phyloP scores from a whole-genome alignment of 495 filamentous ascomycete genomes.

The Hypoxylon perforatum region DNA sequence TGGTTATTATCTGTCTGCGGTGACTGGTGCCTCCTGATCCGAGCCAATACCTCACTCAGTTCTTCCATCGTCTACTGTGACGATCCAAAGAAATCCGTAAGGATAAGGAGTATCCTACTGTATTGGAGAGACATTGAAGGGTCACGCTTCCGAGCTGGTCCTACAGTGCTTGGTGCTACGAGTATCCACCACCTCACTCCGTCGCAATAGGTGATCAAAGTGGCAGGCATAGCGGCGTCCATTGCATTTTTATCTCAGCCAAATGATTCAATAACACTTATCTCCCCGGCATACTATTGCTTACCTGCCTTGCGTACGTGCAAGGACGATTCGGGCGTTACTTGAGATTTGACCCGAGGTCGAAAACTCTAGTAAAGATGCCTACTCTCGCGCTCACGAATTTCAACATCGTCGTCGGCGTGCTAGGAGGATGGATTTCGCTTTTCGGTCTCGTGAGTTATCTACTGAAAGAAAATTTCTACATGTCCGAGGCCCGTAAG shows the following conservation, averaged over 20 bases:
- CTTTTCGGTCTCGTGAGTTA: constrained; percentile 90
- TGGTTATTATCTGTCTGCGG: too few species aligned
- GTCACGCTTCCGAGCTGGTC: background rate
- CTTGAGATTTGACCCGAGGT: constrained; percentile 31
- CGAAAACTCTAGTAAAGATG: constrained; percentile 63
- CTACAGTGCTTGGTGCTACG: constrained; percentile 4
- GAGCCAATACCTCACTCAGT: background rate
- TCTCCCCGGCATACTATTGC: constrained; percentile 41
- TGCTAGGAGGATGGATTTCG: constrained; percentile 87
- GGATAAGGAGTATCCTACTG: background rate
- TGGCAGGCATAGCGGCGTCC: constrained; percentile 28
- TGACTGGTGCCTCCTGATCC: background rate
- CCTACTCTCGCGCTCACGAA: constrained; percentile 80
- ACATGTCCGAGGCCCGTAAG: constrained; percentile 89
- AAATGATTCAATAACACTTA: constrained; percentile 64
- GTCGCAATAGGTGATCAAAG: constrained; percentile 28
- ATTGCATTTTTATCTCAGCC: constrained; percentile 14
- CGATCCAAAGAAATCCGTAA: background rate
- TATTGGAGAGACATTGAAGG: constrained; percentile 3
- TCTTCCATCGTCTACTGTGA: background rate
- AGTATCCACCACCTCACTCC: background rate
- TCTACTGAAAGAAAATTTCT: constrained; percentile 88
- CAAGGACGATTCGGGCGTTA: constrained; percentile 54
- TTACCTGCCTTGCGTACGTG: constrained; percentile 41
- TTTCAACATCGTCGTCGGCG: constrained; percentile 89